Conservation (phyloP, 2,329 filamentous ascomycete species). For the Mycocentrospora acerina region DNA sequence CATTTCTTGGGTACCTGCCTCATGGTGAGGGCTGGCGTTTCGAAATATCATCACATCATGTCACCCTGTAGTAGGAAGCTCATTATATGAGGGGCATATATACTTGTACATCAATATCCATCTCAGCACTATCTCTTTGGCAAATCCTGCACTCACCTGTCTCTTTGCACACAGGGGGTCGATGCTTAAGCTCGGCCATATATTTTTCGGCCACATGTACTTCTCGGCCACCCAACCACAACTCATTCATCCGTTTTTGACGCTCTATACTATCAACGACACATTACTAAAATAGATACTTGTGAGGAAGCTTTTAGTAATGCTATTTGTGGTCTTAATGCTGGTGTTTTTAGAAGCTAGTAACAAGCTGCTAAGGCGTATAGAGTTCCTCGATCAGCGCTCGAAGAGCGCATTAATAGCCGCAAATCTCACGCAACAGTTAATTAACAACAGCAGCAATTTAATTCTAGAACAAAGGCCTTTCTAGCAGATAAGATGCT, state of each 20-base stretch:
- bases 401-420: slow-evolving; percentile 5
- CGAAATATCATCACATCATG: slow-evolving; percentile 10
- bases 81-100: too few species aligned
- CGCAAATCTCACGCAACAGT: slow-evolving; percentile 2
- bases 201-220: slow-evolving; percentile 1
- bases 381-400: slow-evolving; percentile 4
- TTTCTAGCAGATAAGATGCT: slow-evolving; percentile 21
- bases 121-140: too few species aligned
- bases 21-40: slow-evolving; percentile 8
- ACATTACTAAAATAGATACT: slow-evolving; percentile 7
- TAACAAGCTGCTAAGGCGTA: slow-evolving; percentile 6
- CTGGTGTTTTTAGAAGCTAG: slow-evolving; percentile 12
- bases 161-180: too few species aligned
- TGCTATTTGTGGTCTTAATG: slow-evolving; percentile 11
- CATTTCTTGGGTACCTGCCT: slow-evolving; percentile 6
- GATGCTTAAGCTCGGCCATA: neutral
- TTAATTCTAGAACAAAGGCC: slow-evolving; percentile 14
- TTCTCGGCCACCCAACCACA: slow-evolving; percentile 7
- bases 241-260: neutral
- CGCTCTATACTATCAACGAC: slow-evolving; percentile 1
- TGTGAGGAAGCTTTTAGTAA: slow-evolving; percentile 7
- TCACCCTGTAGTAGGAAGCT: slow-evolving; percentile 1
- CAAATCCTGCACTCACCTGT: too few species aligned
- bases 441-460: slow-evolving; percentile 14
- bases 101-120: too few species aligned